Percentiles rank a stretch among this genome's conserved stretches.
Conservation (phyloP, 768 basidiomycete species). For the Amanita muscaria region DNA sequence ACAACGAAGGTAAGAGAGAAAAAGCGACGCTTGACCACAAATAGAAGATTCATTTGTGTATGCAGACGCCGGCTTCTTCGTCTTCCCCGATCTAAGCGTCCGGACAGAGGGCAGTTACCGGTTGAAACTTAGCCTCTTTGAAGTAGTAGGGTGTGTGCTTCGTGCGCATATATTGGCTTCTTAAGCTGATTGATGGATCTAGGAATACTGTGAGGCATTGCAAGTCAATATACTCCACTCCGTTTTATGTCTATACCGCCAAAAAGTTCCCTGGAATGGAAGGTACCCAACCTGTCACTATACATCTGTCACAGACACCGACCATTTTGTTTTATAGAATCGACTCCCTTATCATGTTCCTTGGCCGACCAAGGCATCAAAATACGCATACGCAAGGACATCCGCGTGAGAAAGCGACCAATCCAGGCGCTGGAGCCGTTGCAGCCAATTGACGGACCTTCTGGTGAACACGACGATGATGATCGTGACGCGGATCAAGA, state of each 20-base stretch:
- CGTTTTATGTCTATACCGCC: constrained; percentile 92
- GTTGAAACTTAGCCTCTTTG: constrained; percentile 65
- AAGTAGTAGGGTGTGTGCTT: constrained; percentile 76
- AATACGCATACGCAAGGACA: constrained; percentile 89
- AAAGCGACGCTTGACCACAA: background rate
- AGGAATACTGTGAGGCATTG: constrained; percentile 85
- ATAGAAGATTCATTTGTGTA: constrained; percentile 17
- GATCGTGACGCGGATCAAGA: constrained; percentile 10
- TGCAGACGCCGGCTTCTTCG: constrained; percentile 85
- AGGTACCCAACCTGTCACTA: constrained; percentile 44
- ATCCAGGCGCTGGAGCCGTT: constrained; percentile 31
- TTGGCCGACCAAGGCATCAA: constrained; percentile 96
- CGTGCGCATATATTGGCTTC: background rate
- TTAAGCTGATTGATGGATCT: constrained; percentile 9
- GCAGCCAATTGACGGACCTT: constrained; percentile 16
- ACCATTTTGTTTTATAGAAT: constrained; percentile 43
- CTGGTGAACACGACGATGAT: constrained; percentile 20
- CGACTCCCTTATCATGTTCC: constrained; percentile 80
- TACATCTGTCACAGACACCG: background rate
- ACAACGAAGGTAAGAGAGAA: constrained; percentile 31
- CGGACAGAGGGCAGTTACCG: constrained; percentile 88
- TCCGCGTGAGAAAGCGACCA: constrained; percentile 71
- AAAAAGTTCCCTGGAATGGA: constrained; percentile 98
- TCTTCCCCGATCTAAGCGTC: constrained; percentile 91
- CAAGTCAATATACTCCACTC: constrained; percentile 79